Evolutionary conservation across 2,329 filamentous ascomycete species (phyloP).

Genomic region (Pyrenochaeta sp.): DNA sequence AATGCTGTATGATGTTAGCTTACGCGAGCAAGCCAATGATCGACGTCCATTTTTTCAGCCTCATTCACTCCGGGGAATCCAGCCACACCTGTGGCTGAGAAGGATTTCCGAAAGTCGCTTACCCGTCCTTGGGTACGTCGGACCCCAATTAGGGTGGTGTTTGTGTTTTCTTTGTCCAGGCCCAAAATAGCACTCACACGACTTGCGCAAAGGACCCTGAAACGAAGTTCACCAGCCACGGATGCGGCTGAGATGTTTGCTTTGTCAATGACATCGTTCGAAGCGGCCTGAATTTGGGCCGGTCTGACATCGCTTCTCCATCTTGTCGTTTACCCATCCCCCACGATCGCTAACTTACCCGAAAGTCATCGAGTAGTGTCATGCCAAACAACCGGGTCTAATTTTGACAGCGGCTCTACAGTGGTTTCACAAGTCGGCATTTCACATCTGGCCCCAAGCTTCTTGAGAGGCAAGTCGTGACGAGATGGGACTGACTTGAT

Average conservation of each 20-base stretch:
- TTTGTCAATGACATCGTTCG: background rate
- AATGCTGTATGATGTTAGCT: background rate
- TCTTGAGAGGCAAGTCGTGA: background rate
- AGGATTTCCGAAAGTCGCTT: background rate
- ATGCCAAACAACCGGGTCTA: background rate
- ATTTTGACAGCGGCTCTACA: background rate
- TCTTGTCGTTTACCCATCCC: background rate
- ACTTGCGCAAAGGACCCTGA: background rate
- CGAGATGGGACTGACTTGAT: background rate
- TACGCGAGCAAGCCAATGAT: too few relatives aligned
- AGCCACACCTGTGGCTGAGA: background rate
- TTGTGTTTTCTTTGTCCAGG: background rate
- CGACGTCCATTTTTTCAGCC: too few relatives aligned
- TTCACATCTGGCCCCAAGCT: background rate
- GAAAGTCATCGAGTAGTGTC: too few relatives aligned
- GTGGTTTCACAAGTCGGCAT: conserved; percentile 1
- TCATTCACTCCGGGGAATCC: background rate
- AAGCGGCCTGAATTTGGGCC: background rate
- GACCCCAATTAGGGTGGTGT: background rate
- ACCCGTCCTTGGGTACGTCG: background rate
- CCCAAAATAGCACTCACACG: conserved; percentile 1
- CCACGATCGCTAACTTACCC: background rate
- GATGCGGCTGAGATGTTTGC: background rate
- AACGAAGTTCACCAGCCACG: background rate
- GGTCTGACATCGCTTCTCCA: background rate